Evolutionary conservation across 495 filamentous ascomycete genomes (phyloP).

Genomic region (Podospora conica): DNA sequence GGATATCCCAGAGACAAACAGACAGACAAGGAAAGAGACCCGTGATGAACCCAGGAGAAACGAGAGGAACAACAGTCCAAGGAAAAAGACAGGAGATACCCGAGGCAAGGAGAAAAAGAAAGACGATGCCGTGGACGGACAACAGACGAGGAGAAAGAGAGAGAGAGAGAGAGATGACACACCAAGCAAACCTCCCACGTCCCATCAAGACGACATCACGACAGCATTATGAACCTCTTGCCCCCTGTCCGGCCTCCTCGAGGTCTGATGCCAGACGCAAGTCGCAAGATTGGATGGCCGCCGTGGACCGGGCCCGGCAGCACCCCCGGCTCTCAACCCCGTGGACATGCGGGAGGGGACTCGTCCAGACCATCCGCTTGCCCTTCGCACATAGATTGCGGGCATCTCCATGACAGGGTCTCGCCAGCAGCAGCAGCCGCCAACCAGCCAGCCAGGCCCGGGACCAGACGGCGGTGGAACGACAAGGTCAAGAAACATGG

Average conservation of each 20-base stretch:
- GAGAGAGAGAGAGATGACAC: constrained; percentile 2
- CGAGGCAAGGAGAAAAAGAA: neutral
- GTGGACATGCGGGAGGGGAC: neutral
- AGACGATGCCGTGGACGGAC: neutral
- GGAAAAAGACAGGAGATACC: neutral
- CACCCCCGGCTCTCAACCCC: neutral
- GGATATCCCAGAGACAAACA: neutral
- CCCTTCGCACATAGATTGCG: neutral
- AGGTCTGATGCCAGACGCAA: constrained; percentile 5
- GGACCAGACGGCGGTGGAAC: neutral
- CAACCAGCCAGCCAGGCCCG: neutral
- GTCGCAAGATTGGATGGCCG: constrained; percentile 8
- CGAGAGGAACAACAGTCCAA: neutral
- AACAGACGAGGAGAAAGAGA: neutral
- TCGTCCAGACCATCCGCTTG: neutral
- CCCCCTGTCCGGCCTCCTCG: neutral
- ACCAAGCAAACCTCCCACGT: neutral
- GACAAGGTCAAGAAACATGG: neutral
- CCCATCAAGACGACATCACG: neutral
- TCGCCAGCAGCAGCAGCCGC: neutral
- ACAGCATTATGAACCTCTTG: constrained; percentile 1
- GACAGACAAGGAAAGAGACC: neutral
- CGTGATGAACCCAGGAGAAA: neutral
- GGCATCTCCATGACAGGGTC: neutral
- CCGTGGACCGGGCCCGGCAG: neutral